Evolutionary conservation across 202 grass and related monocot genomes (phyloP), one percentile per base, ranked within the genome.

Genomic region (Brachypodium distachyon): DNA sequence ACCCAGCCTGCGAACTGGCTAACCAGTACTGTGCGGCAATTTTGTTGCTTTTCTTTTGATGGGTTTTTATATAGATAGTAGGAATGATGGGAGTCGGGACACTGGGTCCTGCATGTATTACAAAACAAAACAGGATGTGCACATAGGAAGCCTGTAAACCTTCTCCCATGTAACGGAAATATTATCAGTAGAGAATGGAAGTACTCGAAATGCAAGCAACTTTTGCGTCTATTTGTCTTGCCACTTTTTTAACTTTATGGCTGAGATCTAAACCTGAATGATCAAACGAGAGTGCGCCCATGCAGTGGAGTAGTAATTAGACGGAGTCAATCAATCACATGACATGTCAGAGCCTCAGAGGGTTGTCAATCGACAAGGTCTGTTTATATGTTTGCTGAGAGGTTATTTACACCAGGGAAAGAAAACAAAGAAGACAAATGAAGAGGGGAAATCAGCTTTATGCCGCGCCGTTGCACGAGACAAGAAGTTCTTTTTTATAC

Each of bases 401-500:
- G 41, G 76, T 82, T 80, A 87, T 85, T 58, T 90, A 87, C 81
- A 89, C 32, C 19, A 70, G 40, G 32, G 34, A 37, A n/a, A 0
- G 37, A 11, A 40, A 74, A 67, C 17, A 55, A 53, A 19, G n/a
- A 44, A 63, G 62, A 36, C 6, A 78, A 83, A 56, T 12, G 49
- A 43, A 22, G 26, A 41, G 18, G 13, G 61, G 55, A 69, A 76
- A 40, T n/a, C 28, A 70, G 22, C 1, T 6, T 69, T 68, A 31
- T 53, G 47, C 56, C n/a, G 7, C 60, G 38, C 59, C 59, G 48
- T 34, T 5, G 42, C 50, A 54, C 57, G 72, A 74, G 39, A 85
- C 54, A 74, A 91, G 44, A 61, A 57, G 67, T 52, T 41, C n/a
- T 77, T 78, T 93, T 87, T n/a, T n/a, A n/a, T 86, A 89, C 83